phyloP scores from a whole-genome alignment of 352 stramenopile species.

The Phytophthora crassamura region DNA sequence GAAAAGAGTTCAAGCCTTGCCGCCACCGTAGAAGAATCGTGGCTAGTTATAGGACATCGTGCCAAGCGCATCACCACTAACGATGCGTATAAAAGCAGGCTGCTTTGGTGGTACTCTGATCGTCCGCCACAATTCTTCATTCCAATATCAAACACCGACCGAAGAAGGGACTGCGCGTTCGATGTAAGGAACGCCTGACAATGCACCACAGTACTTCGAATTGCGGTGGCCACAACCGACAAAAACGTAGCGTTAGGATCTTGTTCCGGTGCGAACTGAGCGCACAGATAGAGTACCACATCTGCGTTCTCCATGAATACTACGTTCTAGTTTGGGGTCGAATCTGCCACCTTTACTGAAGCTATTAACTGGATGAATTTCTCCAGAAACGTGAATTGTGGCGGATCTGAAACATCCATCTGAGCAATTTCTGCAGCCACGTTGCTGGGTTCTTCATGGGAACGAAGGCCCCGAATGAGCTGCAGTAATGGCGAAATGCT shows the following conservation, averaged over 20 bases:
- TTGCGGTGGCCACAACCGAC: slow-evolving; percentile 15
- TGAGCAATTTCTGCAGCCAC: background rate
- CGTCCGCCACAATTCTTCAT: slow-evolving; percentile 7
- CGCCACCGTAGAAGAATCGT: background rate
- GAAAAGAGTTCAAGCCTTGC: slow-evolving; percentile 17
- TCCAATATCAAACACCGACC: slow-evolving; percentile 27
- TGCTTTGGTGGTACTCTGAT: background rate
- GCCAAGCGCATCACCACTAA: slow-evolving; percentile 17
- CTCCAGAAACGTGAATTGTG: slow-evolving; percentile 19
- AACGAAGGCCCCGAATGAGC: slow-evolving; percentile 17
- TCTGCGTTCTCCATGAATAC: slow-evolving; percentile 31
- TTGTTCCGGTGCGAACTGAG: slow-evolving; percentile 15
- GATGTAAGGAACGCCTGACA: slow-evolving; percentile 21
- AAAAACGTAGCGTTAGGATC: slow-evolving; percentile 21
- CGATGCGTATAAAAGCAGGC: slow-evolving; percentile 13
- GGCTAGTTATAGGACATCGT: slow-evolving; percentile 1
- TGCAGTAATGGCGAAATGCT: slow-evolving; percentile 4
- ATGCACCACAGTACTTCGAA: slow-evolving; percentile 14
- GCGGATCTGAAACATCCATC: background rate
- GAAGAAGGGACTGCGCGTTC: slow-evolving; percentile 6
- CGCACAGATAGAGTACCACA: slow-evolving; percentile 23
- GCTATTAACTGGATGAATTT: slow-evolving; percentile 20
- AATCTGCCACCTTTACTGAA: slow-evolving; percentile 10
- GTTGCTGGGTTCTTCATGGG: background rate
- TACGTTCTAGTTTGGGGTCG: slow-evolving; percentile 17